Evolutionary conservation across 202 grass and related monocot genomes (phyloP).

Genomic region (Musa balbisiana): DNA sequence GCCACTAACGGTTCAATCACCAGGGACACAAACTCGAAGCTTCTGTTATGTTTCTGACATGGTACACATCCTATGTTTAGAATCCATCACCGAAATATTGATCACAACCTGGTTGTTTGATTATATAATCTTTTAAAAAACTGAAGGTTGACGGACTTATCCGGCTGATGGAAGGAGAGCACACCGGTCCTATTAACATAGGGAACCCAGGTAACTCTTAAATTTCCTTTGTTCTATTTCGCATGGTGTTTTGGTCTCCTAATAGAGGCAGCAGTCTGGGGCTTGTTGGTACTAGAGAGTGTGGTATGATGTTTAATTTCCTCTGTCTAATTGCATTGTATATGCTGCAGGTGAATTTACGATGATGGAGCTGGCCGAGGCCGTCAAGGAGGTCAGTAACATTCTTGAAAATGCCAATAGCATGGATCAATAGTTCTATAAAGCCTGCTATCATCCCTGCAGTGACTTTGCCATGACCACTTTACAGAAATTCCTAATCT

Average conservation of each 20-base stretch:
- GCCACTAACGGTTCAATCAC: conserved; percentile 74
- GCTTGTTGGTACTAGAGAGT: not conserved
- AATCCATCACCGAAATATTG: conserved; percentile 1
- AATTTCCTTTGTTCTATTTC: not conserved
- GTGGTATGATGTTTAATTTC: not conserved
- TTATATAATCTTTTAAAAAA: conserved; percentile 10
- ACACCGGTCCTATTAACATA: conserved; percentile 90
- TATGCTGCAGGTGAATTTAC: conserved; percentile 81
- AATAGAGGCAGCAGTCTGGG: not conserved
- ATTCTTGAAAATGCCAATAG: not conserved
- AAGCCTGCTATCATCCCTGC: not conserved
- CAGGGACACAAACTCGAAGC: conserved; percentile 92
- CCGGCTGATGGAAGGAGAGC: conserved; percentile 84
- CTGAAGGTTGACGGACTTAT: conserved; percentile 75
- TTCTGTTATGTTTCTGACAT: conserved; percentile 96
- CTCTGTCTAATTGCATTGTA: not conserved
- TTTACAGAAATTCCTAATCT: too few relatives aligned
- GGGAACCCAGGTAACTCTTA: conserved; percentile 74
- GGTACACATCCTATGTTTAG: conserved; percentile 35
- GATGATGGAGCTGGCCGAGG: conserved; percentile 97
- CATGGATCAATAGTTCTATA: not conserved
- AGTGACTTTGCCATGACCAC: too few relatives aligned
- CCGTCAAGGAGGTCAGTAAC: conserved; percentile 81
- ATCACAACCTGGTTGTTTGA: conserved; percentile 2
- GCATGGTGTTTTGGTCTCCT: not conserved